These are phyloP conservation scores for Fusarium liriodendri DNA, from an alignment of 2,329 filamentous ascomycete genomes.

Conservation along the genomic window DNA sequence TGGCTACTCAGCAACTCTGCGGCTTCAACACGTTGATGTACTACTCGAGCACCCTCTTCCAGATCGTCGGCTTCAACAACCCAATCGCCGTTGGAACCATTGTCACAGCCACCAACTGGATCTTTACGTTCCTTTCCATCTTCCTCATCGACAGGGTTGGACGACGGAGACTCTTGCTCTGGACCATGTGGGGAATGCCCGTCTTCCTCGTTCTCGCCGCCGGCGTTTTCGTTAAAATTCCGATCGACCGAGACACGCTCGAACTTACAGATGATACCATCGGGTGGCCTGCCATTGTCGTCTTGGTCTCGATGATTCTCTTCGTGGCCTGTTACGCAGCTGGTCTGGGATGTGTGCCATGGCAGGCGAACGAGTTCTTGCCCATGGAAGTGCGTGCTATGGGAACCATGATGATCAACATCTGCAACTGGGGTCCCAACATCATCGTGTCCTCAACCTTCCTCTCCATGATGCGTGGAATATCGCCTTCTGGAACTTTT, in stretches of 20 bases:
- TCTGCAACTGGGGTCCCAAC: slow-evolving; percentile 56
- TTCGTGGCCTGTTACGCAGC: slow-evolving; percentile 40
- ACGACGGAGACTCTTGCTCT: slow-evolving; percentile 25
- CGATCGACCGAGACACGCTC: slow-evolving; percentile 19
- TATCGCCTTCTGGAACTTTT: slow-evolving; percentile 29
- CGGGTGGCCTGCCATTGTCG: slow-evolving; percentile 26
- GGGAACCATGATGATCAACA: slow-evolving; percentile 58
- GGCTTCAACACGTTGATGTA: slow-evolving; percentile 43
- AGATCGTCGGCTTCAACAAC: slow-evolving; percentile 46
- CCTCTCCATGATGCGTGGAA: slow-evolving; percentile 32
- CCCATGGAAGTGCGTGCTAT: slow-evolving; percentile 56
- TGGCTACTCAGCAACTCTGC: slow-evolving; percentile 51
- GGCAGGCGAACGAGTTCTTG: slow-evolving; percentile 38
- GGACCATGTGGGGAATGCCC: slow-evolving; percentile 35
- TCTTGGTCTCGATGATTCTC: slow-evolving; percentile 34
- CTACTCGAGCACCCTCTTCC: slow-evolving; percentile 35
- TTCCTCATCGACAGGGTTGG: slow-evolving; percentile 32
- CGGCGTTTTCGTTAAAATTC: slow-evolving; percentile 20
- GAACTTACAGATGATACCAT: slow-evolving; percentile 20
- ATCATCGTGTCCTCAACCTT: slow-evolving; percentile 36
- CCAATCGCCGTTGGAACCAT: slow-evolving; percentile 56
- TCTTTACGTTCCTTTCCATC: slow-evolving; percentile 32
- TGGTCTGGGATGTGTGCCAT: slow-evolving; percentile 34
- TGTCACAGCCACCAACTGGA: slow-evolving; percentile 29
- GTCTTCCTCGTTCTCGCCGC: slow-evolving; percentile 26